phyloP scores from a whole-genome alignment of 2,329 filamentous ascomycete species.

The Cyphellophora europaea region DNA sequence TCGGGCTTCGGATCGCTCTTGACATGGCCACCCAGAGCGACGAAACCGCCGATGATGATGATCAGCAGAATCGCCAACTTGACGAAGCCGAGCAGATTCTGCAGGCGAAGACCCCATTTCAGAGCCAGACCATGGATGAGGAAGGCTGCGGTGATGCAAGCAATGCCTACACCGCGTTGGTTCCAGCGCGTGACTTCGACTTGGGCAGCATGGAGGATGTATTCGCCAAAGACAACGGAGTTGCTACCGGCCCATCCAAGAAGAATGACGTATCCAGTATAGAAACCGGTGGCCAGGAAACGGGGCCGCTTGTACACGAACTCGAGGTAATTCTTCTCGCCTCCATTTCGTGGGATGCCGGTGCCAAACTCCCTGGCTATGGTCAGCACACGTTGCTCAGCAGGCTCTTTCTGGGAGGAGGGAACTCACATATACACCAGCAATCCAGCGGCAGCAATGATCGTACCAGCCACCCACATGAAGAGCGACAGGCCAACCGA shows the following conservation, averaged over 20 bases:
- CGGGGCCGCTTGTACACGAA: conserved; percentile 42
- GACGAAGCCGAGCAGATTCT: conserved; percentile 40
- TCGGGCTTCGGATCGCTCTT: conserved; percentile 20
- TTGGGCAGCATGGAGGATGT: conserved; percentile 38
- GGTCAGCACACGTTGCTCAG: too few relatives aligned
- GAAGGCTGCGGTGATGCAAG: conserved; percentile 38
- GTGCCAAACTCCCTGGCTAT: conserved; percentile 40
- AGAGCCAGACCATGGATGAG: conserved; percentile 38
- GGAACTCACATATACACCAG: conserved; percentile 38
- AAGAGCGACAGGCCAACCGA: conserved; percentile 46
- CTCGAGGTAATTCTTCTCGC: conserved; percentile 47
- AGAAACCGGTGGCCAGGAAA: conserved; percentile 45
- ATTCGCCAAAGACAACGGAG: conserved; percentile 43
- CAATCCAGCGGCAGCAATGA: conserved; percentile 37
- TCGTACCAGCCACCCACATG: conserved; percentile 44
- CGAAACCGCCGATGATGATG: conserved; percentile 35
- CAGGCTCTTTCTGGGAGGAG: too few relatives aligned
- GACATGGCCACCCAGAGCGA: conserved; percentile 29
- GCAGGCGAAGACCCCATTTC: conserved; percentile 37
- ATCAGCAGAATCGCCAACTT: conserved; percentile 42
- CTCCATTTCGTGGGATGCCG: conserved; percentile 37
- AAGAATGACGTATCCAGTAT: conserved; percentile 42
- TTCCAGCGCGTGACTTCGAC: conserved; percentile 31
- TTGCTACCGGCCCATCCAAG: conserved; percentile 45
- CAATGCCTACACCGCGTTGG: conserved; percentile 39